Conservation (phyloP, 176 grass and related monocot genomes). For the Poa pratensis region DNA sequence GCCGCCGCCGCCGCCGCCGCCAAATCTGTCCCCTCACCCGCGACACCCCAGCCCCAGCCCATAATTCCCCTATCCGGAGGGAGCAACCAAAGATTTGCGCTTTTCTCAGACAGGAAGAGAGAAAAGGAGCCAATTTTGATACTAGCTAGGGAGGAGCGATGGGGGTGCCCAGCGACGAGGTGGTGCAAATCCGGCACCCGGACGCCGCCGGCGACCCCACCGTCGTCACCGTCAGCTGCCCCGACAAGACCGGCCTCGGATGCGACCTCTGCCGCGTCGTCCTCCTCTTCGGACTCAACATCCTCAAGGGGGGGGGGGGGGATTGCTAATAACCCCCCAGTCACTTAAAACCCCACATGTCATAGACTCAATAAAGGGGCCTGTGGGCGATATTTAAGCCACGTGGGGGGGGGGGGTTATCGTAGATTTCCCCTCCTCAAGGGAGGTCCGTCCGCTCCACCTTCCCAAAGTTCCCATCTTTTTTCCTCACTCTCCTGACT, state of each 20-base stretch:
- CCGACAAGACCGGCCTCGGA: conserved; percentile 90
- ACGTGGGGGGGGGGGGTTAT: too few species aligned
- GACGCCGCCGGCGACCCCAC: conserved; percentile 61
- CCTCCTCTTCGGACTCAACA: conserved; percentile 89
- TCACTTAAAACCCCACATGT: too few species aligned
- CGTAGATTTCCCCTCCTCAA: too few species aligned
- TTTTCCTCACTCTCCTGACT: background rate
- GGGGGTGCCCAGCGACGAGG: conserved; percentile 79
- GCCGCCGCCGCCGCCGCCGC: background rate
- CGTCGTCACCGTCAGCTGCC: conserved; percentile 75
- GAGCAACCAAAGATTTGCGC: conserved; percentile 6
- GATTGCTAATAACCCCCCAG: too few species aligned
- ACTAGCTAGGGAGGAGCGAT: background rate
- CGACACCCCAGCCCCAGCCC: background rate
- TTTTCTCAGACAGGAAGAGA: background rate
- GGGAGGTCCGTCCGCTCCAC: conserved; percentile 48
- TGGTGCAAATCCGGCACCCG: conserved; percentile 63
- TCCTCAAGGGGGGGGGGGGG: too few species aligned
- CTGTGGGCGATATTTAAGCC: too few species aligned
- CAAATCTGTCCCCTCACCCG: background rate
- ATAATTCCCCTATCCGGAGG: background rate
- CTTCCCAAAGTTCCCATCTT: background rate
- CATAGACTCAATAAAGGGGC: too few species aligned
- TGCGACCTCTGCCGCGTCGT: conserved; percentile 87
- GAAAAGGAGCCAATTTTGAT: too few species aligned